These are phyloP conservation scores for Pichia cephalocereana DNA, from an alignment of 805 yeast species.

Conservation along the genomic window DNA sequence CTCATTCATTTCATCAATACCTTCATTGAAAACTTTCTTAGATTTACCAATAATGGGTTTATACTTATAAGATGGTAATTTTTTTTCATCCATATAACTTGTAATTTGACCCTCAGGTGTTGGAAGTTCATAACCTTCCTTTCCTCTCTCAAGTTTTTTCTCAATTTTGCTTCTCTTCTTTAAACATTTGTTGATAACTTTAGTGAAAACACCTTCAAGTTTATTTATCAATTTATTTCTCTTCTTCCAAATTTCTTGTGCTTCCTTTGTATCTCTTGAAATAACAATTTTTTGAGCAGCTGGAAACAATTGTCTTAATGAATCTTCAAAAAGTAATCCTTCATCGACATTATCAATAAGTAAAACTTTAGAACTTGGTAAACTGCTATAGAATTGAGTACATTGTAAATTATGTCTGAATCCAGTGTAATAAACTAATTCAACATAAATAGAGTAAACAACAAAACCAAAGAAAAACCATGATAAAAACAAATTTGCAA, in stretches of 20 bases:
- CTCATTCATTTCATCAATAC: conserved; percentile 56
- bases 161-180: conserved; percentile 44
- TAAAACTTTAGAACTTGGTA: conserved; percentile 62
- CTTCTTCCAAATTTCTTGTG: conserved; percentile 49
- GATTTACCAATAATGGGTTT: conserved; percentile 68
- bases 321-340: conserved; percentile 34
- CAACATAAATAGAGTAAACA: conserved; percentile 61
- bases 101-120: conserved; percentile 48
- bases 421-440: conserved; percentile 59
- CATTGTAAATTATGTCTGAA: conserved; percentile 68
- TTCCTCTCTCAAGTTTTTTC: conserved; percentile 29
- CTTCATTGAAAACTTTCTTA: conserved; percentile 75
- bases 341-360: conserved; percentile 61
- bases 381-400: conserved; percentile 62
- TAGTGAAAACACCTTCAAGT: conserved; percentile 58
- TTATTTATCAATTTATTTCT: conserved; percentile 51
- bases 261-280: conserved; percentile 53
- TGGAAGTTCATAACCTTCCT: conserved; percentile 40
- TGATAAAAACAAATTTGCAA: conserved; percentile 68
- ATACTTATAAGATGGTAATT: conserved; percentile 77
- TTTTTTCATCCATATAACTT: conserved; percentile 58
- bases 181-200: conserved; percentile 50
- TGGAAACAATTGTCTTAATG: conserved; percentile 53
- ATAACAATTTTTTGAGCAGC: conserved; percentile 49
- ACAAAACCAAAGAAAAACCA: conserved; percentile 67